Base-by-base conservation (phyloP, 2,329 filamentous ascomycete genomes). In the Aspergillus floridensis region DNA sequence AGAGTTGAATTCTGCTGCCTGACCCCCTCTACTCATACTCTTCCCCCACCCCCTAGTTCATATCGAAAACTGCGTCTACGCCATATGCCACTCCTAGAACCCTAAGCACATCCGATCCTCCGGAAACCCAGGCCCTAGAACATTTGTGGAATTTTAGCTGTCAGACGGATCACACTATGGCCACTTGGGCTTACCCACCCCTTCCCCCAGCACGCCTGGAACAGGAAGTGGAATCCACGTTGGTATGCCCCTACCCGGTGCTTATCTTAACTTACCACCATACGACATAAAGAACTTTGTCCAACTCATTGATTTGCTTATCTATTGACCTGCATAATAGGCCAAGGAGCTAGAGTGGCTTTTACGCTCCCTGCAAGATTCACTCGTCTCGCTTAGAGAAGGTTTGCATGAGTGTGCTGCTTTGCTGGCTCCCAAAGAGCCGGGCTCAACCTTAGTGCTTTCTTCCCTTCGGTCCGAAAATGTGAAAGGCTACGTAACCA, bases 401-500 rank as follows among this genome's bases (percentile, higher is more conserved):
- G 91, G 92, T 60, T 85, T 98, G 3, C 88, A 95, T 73, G 92
- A 97, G 77, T 97, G 93, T 77, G 91, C 92, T 66, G 87, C 89
- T 19, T 84, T 98, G 24, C 86, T 99, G 31, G 89, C 92, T 7
- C 92, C 93, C 1, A 84, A 88, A 63, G 92, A 96, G 71, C 88
- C 89, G 1, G 92, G 92, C 8, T 93, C 88, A 68, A 99, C 93
- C 0, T 85, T 99, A 29, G 93, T 95, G 31, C 84, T 99, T 65
- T 95, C 90, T 62, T 96, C 93, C 14, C 84, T 89, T 58, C 86
- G 93, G 58, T 93, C 91, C 57, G 95, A 99, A 79, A 87, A 85
- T 66, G 87, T 98, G 63, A 99, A 99, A 76, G 95, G 95, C 19
- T 91, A 92, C 68, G 86, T 98, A 61, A 98, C 93, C 1, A 86